Evolutionary conservation across 257 asterid genomes (phyloP), one percentile per base, ranked within the genome.

Genomic region (Phtheirospermum japonicum): DNA sequence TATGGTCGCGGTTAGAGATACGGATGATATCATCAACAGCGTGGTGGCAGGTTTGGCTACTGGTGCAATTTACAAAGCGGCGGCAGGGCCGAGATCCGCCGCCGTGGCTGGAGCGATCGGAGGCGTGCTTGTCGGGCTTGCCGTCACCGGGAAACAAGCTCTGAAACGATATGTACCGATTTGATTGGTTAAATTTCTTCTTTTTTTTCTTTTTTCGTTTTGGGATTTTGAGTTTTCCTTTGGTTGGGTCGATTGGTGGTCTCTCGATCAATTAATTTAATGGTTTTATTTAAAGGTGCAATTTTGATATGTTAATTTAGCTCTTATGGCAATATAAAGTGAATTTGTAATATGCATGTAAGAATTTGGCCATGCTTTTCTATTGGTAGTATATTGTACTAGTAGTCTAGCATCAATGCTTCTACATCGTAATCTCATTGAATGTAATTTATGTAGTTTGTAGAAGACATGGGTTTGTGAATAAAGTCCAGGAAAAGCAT

Each of bases 51-150:
- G 95, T 11, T 37, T 85, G 71, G 91, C 80, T 2, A 85, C 91
- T 4, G 90, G 95, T 0, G 79, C 68, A 4, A 67, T 83, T 17
- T 85, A 76, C 77, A 76, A 79, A 76, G 95, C 91, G 66, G 95
- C 91, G 57, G 40, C 84, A 3, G 95, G 95, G 13, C 71, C 81
- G 65, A 81, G 90, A 69, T 79, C 86, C 4, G 95, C 90, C 30
- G 90, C 95, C 7, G 83, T 85, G 68, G 95, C 86, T 3, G 95
- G 95, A 54, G 91, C 87, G 28, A 78, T 86, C 12, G 94, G 94
- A 4, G 91, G 91, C 9, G 73, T 80, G 57, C 77, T 77, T 18
- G 89, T 77, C 5, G 90, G 88, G 1, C 14, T 78, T 13, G 88
- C 80, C 2, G 87, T 83, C 20, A 59, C 85, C 0, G 85, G 83